Percentiles rank a stretch among this genome's conserved stretches.
phyloP scores from a whole-genome alignment of 2,329 filamentous ascomycete genomes.

The Aureobasidium pullulans region DNA sequence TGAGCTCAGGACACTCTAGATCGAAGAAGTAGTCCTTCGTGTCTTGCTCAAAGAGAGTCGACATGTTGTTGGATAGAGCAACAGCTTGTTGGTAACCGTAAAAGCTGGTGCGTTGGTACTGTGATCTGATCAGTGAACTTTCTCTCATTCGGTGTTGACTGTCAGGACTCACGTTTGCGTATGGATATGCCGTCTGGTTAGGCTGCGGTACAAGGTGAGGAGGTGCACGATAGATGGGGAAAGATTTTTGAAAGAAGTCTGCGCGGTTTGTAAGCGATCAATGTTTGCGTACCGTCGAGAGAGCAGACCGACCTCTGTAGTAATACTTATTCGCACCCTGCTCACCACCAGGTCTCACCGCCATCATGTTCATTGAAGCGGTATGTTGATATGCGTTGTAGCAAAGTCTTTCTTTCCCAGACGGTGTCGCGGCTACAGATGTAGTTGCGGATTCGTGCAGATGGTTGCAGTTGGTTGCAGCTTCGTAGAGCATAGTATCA shows the following conservation, averaged over 20 bases:
- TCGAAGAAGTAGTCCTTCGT: slow-evolving; percentile 4
- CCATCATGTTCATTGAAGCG: slow-evolving; percentile 10
- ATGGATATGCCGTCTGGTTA: background rate
- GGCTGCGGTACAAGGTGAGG: background rate
- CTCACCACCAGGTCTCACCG: slow-evolving; percentile 8
- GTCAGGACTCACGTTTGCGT: slow-evolving; percentile 6
- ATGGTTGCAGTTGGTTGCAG: background rate
- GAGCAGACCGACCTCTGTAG: background rate
- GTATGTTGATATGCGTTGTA: slow-evolving; percentile 11
- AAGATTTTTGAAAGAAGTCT: background rate
- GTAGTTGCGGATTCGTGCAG: slow-evolving; percentile 9
- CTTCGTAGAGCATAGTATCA: background rate
- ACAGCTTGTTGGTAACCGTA: background rate
- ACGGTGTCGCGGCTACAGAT: slow-evolving; percentile 3
- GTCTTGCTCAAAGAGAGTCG: background rate
- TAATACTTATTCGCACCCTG: slow-evolving; percentile 6
- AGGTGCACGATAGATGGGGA: background rate
- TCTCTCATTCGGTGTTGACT: background rate
- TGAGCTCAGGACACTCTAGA: slow-evolving; percentile 8
- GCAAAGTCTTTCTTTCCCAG: slow-evolving; percentile 13
- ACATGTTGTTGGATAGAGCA: background rate
- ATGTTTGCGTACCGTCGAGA: background rate
- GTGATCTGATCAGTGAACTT: background rate
- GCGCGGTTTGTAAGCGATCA: slow-evolving; percentile 4
- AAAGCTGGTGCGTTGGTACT: background rate